Evolutionary conservation across 176 grass and related monocot species (phyloP).

Genomic region (bread wheat (Triticum aestivum)): DNA sequence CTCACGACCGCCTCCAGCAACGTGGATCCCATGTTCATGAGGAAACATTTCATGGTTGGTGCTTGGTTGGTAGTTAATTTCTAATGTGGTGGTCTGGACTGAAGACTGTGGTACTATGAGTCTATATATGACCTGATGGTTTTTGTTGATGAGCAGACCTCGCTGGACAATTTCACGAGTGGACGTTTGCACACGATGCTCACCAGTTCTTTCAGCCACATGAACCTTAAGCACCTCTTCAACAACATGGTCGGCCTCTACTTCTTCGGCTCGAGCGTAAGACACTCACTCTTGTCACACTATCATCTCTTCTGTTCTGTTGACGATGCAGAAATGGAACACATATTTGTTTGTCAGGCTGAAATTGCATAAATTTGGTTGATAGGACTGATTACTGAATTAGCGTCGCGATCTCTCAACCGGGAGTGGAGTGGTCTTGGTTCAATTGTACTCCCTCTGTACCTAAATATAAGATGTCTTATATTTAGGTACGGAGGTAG

Average conservation of each 20-base stretch:
- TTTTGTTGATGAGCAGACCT: slow-evolving; percentile 52
- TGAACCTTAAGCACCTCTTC: slow-evolving; percentile 44
- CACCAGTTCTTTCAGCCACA: slow-evolving; percentile 76
- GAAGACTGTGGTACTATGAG: no score
- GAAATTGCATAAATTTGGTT: no score
- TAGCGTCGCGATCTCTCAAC: no score
- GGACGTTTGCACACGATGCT: slow-evolving; percentile 71
- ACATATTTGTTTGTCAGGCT: no score
- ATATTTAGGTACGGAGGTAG: no score
- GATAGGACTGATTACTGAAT: no score
- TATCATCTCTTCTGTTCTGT: neutral
- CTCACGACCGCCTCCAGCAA: neutral
- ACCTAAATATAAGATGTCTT: no score
- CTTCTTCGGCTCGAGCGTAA: slow-evolving; percentile 75
- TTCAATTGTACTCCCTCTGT: no score
- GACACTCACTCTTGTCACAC: neutral
- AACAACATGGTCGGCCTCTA: slow-evolving; percentile 74
- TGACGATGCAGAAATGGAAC: no score
- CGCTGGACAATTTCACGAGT: slow-evolving; percentile 74
- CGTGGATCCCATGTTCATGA: slow-evolving; percentile 61
- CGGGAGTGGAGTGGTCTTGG: no score
- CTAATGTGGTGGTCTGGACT: no score
- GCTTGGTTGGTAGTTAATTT: neutral
- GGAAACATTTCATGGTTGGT: slow-evolving; percentile 75
- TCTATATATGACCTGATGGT: neutral